These are phyloP conservation scores for Picea glauca DNA, from an alignment of 75 land plant genomes.

Conservation along the genomic window DNA sequence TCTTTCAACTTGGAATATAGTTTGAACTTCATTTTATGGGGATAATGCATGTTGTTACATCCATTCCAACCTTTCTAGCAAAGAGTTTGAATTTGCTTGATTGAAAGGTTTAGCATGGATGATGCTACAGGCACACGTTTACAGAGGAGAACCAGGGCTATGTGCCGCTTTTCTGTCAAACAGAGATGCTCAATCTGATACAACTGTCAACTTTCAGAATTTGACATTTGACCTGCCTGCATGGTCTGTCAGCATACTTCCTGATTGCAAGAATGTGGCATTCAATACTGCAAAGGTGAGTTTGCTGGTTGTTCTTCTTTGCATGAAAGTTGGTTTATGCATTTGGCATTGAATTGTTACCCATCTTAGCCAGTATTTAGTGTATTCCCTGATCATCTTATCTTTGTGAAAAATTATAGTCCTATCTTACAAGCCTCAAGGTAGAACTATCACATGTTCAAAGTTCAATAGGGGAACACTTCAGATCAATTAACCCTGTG, in stretches of 20 bases:
- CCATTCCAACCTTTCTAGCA: not conserved
- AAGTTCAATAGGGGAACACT: too few relatives aligned
- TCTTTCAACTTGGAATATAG: not conserved
- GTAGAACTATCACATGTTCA: too few relatives aligned
- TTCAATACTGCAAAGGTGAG: constrained; percentile 95
- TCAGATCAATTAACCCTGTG: too few relatives aligned
- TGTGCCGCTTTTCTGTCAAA: constrained; percentile 99
- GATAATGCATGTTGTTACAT: not conserved
- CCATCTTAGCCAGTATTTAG: too few relatives aligned
- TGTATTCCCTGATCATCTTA: too few relatives aligned
- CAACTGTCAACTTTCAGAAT: constrained; percentile 51
- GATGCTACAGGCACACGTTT: constrained; percentile 6
- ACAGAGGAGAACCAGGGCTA: constrained; percentile 10
- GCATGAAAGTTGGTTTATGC: not conserved
- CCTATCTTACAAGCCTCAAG: too few relatives aligned
- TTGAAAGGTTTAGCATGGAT: not conserved
- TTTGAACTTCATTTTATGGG: not conserved
- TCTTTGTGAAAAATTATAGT: too few relatives aligned
- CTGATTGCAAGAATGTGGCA: constrained; percentile 80
- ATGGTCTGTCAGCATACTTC: constrained; percentile 97
- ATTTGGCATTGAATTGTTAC: not conserved
- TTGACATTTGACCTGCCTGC: constrained; percentile 70
- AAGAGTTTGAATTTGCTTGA: constrained; percentile 1
- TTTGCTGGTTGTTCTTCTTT: not conserved
- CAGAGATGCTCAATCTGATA: constrained; percentile 58